A percentile compares a stretch with the other conserved stretches of the same genome.
Evolutionary conservation across 768 basidiomycete genomes (phyloP).

Genomic region (Leccinum subtestaceum): DNA sequence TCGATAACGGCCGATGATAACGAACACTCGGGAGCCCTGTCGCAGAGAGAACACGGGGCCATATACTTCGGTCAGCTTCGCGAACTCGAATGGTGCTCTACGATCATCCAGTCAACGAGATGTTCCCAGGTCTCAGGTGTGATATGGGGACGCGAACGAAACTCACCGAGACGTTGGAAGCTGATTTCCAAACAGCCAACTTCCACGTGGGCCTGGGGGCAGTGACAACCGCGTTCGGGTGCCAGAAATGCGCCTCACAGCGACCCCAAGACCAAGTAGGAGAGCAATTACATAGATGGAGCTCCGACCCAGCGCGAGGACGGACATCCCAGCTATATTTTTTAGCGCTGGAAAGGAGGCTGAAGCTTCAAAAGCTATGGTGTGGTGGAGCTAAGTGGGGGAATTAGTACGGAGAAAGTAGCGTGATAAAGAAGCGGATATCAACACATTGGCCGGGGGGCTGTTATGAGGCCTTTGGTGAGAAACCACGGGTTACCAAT

Average conservation of each 20-base stretch:
- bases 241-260: background rate
- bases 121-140: background rate
- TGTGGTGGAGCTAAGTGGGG: background rate
- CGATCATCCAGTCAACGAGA: background rate
- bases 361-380: background rate
- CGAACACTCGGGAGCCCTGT: slow-evolving; percentile 35
- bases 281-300: background rate
- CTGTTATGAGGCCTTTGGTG: no score
- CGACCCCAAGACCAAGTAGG: background rate
- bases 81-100: slow-evolving; percentile 34
- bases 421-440: background rate
- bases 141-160: background rate
- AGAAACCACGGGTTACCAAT: background rate
- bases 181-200: slow-evolving; percentile 16
- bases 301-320: background rate
- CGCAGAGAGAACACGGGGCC: slow-evolving; percentile 57
- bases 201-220: slow-evolving; percentile 16
- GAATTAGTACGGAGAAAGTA: background rate
- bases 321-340: background rate
- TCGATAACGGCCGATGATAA: slow-evolving; percentile 26
- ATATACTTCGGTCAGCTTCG: slow-evolving; percentile 56
- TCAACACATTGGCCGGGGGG: background rate
- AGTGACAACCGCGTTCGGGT: slow-evolving; percentile 4
- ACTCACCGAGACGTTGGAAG: slow-evolving; percentile 10
- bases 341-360: background rate